phyloP scores from a whole-genome alignment of 495 filamentous ascomycete species.

The Penicillium macrosclerotiorum region DNA sequence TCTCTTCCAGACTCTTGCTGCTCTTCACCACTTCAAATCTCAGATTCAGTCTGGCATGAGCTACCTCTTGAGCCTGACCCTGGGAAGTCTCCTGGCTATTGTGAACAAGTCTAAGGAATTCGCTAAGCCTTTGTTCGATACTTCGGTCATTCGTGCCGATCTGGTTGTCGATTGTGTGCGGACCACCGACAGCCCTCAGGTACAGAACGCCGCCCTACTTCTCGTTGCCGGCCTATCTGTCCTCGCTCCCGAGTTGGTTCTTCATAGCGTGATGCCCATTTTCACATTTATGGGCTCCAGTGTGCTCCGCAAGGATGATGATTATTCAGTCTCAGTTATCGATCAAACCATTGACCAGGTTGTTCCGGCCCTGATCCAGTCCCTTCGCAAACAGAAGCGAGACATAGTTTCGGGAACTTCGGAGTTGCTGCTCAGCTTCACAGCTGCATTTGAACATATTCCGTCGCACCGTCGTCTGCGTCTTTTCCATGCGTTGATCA shows the following conservation, averaged over 20 bases:
- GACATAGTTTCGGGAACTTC: slow-evolving; percentile 75
- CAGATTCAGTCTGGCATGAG: slow-evolving; percentile 73
- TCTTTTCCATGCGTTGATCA: slow-evolving; percentile 73
- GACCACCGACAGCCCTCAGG: slow-evolving; percentile 79
- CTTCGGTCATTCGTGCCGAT: slow-evolving; percentile 74
- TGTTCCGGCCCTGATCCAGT: slow-evolving; percentile 85
- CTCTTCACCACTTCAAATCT: slow-evolving; percentile 75
- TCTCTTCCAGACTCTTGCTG: slow-evolving; percentile 78
- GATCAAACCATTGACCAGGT: slow-evolving; percentile 81
- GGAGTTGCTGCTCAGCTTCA: slow-evolving; percentile 87
- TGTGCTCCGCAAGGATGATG: slow-evolving; percentile 84
- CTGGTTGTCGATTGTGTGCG: slow-evolving; percentile 88
- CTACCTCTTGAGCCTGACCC: slow-evolving; percentile 77
- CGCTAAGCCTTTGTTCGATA: slow-evolving; percentile 63
- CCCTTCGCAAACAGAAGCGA: slow-evolving; percentile 72
- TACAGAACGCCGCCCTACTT: slow-evolving; percentile 89
- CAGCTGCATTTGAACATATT: slow-evolving; percentile 91
- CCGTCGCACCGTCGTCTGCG: slow-evolving; percentile 77
- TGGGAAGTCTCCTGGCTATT: slow-evolving; percentile 75
- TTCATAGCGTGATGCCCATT: slow-evolving; percentile 97
- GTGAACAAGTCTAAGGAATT: slow-evolving; percentile 67
- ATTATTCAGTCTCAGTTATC: slow-evolving; percentile 92
- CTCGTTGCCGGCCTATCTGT: slow-evolving; percentile 79
- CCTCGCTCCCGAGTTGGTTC: slow-evolving; percentile 79
- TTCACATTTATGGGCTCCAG: slow-evolving; percentile 96